Evolutionary conservation across 495 filamentous ascomycete genomes (phyloP).

Genomic region (Astrothelium macrocarpum): DNA sequence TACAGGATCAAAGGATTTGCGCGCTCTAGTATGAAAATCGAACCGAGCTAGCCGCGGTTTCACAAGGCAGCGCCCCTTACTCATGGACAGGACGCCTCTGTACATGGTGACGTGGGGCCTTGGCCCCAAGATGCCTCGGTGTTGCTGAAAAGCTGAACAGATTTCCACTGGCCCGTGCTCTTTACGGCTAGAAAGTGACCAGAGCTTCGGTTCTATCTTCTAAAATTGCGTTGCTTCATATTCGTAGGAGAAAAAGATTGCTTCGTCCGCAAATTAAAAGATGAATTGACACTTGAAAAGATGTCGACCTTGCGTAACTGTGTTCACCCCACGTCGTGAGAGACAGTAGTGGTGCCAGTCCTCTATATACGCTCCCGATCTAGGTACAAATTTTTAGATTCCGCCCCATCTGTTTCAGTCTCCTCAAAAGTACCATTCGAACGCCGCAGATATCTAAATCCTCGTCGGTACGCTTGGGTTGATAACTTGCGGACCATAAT

Average conservation of each 20-base stretch:
- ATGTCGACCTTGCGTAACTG: no score
- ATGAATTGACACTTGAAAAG: no score
- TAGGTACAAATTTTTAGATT: no score
- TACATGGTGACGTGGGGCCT: background rate
- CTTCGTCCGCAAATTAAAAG: no score
- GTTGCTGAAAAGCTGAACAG: background rate
- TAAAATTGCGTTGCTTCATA: background rate
- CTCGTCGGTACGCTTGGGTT: background rate
- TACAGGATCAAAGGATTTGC: background rate
- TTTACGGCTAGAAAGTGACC: background rate
- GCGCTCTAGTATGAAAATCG: background rate
- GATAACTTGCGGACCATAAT: background rate
- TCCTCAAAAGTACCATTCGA: background rate
- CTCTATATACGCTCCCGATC: background rate
- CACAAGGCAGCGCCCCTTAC: background rate
- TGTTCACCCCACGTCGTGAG: background rate
- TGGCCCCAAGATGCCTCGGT: background rate
- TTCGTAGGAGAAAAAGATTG: no score
- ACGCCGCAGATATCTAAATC: background rate
- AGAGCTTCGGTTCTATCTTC: background rate
- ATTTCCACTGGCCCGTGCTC: background rate
- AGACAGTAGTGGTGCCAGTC: background rate
- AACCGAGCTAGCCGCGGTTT: slow-evolving; percentile 3
- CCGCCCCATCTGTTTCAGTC: background rate
- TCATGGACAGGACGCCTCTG: background rate